These are phyloP conservation scores for Phytophthora aleatoria DNA, from an alignment of 352 stramenopile species.

Conservation along the genomic window DNA sequence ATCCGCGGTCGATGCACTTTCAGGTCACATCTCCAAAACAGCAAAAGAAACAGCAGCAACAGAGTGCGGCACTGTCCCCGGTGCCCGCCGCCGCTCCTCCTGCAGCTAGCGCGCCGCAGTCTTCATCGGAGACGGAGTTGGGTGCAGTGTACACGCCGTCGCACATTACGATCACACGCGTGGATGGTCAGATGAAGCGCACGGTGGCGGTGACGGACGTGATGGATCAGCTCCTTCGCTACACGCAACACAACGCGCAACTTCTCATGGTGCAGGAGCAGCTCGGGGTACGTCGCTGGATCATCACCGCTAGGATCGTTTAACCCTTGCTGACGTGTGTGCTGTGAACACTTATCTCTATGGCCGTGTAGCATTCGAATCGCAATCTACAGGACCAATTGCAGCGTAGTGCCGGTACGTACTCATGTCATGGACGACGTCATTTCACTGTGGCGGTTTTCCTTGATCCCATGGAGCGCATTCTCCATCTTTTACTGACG, in stretches of 20 bases:
- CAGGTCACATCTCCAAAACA: slow-evolving; percentile 29
- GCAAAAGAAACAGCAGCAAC: slow-evolving; percentile 23
- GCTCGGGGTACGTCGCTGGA: slow-evolving; percentile 52
- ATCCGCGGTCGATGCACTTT: slow-evolving; percentile 4
- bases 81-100: slow-evolving; percentile 4
- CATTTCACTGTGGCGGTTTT: slow-evolving; percentile 23
- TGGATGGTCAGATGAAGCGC: slow-evolving; percentile 76
- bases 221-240: slow-evolving; percentile 79
- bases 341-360: slow-evolving; percentile 1
- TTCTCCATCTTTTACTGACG: slow-evolving; percentile 14
- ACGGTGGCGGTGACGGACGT: slow-evolving; percentile 75
- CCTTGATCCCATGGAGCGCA: slow-evolving; percentile 8
- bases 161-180: slow-evolving; percentile 76
- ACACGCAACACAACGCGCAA: slow-evolving; percentile 72
- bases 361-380: slow-evolving; percentile 54
- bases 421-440: not conserved
- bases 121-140: slow-evolving; percentile 40
- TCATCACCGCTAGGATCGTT: not conserved
- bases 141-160: slow-evolving; percentile 69
- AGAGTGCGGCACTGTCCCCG: slow-evolving; percentile 8
- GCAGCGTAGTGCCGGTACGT: slow-evolving; percentile 61
- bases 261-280: slow-evolving; percentile 66
- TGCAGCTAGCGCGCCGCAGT: slow-evolving; percentile 16
- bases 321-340: slow-evolving; percentile 14
- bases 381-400: slow-evolving; percentile 70